A percentile compares a stretch with the other conserved stretches of the same genome.
phyloP scores from a whole-genome alignment of 2,329 filamentous ascomycete genomes.

The Paracorniculantispora psalliotae region DNA sequence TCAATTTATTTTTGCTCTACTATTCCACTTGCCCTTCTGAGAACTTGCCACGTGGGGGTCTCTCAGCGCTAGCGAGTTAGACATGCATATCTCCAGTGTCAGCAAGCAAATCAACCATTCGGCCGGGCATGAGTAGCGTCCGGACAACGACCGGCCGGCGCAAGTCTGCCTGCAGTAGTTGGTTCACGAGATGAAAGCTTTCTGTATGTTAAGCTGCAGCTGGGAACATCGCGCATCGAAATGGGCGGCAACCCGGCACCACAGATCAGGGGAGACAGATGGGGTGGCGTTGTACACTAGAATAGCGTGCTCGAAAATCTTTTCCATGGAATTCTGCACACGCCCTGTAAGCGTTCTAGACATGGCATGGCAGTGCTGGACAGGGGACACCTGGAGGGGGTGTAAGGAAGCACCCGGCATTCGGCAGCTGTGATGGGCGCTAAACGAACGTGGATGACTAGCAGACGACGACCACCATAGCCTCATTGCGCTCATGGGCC shows the following conservation, averaged over 20 bases:
- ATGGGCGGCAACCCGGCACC: conserved; percentile 1
- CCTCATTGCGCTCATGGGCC: not conserved
- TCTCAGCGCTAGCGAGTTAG: conserved; percentile 1
- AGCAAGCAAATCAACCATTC: not conserved
- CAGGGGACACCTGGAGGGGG: too few species aligned
- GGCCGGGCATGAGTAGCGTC: too few species aligned
- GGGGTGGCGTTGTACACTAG: not conserved
- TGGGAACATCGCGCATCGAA: not conserved
- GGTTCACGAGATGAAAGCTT: too few species aligned
- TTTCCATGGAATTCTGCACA: not conserved
- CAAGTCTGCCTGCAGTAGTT: too few species aligned
- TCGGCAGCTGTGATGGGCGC: not conserved
- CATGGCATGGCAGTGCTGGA: not conserved
- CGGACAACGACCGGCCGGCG: too few species aligned
- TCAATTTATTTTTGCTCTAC: not conserved
- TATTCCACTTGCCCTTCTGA: not conserved
- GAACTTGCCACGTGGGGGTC: not conserved
- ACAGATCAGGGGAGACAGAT: not conserved
- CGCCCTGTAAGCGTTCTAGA: not conserved
- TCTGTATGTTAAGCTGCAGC: not conserved
- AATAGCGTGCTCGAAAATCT: not conserved
- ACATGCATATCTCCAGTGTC: not conserved
- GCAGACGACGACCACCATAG: not conserved
- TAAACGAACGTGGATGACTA: not conserved
- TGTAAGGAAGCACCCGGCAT: not conserved